Evolutionary conservation across 2,329 filamentous ascomycete genomes (phyloP).

Genomic region (Sporothrix phasma): DNA sequence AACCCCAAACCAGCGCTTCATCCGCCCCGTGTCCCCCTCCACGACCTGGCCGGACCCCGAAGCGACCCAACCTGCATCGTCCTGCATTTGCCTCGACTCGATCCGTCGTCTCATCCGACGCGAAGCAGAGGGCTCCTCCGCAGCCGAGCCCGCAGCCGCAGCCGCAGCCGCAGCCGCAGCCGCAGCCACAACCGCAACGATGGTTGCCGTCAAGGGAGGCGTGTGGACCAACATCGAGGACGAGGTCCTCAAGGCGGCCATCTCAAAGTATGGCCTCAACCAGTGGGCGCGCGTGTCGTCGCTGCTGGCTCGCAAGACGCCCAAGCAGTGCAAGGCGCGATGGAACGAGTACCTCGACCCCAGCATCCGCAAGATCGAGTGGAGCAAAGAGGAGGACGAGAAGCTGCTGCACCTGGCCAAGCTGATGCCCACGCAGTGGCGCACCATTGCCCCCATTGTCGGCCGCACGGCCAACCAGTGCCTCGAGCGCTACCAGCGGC

Average conservation of each 20-base stretch:
- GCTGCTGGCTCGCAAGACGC: slow-evolving; percentile 89
- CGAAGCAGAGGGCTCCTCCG: not conserved
- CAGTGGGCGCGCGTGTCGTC: slow-evolving; percentile 99
- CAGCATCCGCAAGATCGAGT: slow-evolving; percentile 96
- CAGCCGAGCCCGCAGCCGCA: slow-evolving; percentile 16
- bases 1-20: too few relatives aligned
- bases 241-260: slow-evolving; percentile 92
- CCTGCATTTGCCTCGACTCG: too few relatives aligned
- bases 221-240: slow-evolving; percentile 76
- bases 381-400: slow-evolving; percentile 97
- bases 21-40: not conserved
- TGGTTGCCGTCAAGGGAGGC: slow-evolving; percentile 66
- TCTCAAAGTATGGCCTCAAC: slow-evolving; percentile 90
- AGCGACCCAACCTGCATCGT: not conserved
- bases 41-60: not conserved
- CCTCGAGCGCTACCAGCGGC: slow-evolving; percentile 90
- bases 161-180: slow-evolving; percentile 21
- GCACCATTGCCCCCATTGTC: slow-evolving; percentile 93
- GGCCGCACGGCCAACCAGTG: slow-evolving; percentile 95
- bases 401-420: slow-evolving; percentile 93
- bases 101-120: not conserved
- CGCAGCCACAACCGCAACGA: slow-evolving; percentile 28
- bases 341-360: slow-evolving; percentile 99
- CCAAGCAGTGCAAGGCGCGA: slow-evolving; percentile 97
- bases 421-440: slow-evolving; percentile 98